These are phyloP conservation scores for Talaromyces ruber DNA, from an alignment of 495 filamentous ascomycete genomes.

Conservation along the genomic window DNA sequence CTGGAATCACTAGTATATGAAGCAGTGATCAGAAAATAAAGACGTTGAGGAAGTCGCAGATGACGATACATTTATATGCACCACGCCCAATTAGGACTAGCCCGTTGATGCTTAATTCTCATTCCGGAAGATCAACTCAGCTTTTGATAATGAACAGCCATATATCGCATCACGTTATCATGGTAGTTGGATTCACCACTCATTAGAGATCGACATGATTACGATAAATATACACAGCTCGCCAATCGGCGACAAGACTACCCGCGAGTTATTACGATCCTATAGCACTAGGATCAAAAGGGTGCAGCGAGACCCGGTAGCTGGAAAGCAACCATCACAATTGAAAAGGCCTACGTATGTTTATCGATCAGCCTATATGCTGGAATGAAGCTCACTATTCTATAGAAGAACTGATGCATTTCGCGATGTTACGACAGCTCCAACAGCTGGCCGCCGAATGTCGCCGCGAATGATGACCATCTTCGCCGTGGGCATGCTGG, in stretches of 20 bases:
- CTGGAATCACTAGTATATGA: no score
- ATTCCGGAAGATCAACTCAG: not conserved
- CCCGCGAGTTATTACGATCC: not conserved
- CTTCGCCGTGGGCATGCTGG: slow-evolving; percentile 36
- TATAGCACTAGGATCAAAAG: not conserved
- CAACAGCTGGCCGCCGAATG: slow-evolving; percentile 12
- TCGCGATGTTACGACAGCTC: not conserved
- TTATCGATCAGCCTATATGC: no score
- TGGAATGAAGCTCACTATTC: not conserved
- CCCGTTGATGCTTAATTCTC: not conserved
- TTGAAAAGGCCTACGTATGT: not conserved
- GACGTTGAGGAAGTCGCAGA: not conserved
- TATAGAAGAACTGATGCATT: not conserved
- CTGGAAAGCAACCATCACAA: not conserved
- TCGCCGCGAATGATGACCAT: slow-evolving; percentile 28
- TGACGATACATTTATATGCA: not conserved
- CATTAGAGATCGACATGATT: not conserved
- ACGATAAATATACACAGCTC: not conserved
- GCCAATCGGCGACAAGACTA: not conserved
- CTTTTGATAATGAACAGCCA: not conserved
- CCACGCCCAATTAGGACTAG: not conserved
- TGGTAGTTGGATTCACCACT: not conserved
- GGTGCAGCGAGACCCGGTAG: not conserved
- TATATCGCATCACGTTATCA: not conserved
- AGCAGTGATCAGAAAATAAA: not conserved